Evolutionary conservation across 2,329 filamentous ascomycete species (phyloP).

Genomic region (Lomentospora prolificans): DNA sequence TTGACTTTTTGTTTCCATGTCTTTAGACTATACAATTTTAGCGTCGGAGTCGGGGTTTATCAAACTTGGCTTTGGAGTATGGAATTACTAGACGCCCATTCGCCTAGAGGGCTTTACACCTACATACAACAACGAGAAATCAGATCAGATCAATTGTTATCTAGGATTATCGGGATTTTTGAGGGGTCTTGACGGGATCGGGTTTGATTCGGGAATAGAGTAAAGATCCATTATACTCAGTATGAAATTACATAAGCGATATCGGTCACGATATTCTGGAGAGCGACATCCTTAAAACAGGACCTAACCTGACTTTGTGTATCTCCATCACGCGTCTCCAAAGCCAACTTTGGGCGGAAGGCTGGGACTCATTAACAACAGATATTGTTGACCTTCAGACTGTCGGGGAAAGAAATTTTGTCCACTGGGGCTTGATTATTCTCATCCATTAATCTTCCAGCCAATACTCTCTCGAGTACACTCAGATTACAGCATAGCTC

Average conservation of each 20-base stretch:
- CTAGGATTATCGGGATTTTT: background rate
- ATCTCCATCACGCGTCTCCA: background rate
- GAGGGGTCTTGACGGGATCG: background rate
- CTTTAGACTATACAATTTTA: background rate
- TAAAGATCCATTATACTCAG: background rate
- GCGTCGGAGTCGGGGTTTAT: slow-evolving; percentile 1
- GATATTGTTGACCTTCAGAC: too few relatives aligned
- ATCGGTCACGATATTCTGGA: too few relatives aligned
- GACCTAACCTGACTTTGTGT: background rate
- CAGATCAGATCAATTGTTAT: background rate
- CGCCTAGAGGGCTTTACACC: background rate
- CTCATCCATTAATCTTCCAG: too few relatives aligned
- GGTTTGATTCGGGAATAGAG: background rate
- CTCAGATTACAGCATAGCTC: too few relatives aligned
- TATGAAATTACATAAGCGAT: background rate
- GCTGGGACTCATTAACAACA: too few relatives aligned
- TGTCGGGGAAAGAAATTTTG: too few relatives aligned
- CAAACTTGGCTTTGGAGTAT: background rate
- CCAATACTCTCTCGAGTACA: too few relatives aligned
- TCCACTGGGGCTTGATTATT: too few relatives aligned
- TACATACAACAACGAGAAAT: background rate
- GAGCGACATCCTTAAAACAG: too few relatives aligned
- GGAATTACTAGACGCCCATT: background rate
- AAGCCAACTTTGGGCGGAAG: too few relatives aligned
- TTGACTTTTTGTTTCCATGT: background rate